Base-by-base conservation (phyloP, 257 asterid species). In the Ilex aquifolium region DNA sequence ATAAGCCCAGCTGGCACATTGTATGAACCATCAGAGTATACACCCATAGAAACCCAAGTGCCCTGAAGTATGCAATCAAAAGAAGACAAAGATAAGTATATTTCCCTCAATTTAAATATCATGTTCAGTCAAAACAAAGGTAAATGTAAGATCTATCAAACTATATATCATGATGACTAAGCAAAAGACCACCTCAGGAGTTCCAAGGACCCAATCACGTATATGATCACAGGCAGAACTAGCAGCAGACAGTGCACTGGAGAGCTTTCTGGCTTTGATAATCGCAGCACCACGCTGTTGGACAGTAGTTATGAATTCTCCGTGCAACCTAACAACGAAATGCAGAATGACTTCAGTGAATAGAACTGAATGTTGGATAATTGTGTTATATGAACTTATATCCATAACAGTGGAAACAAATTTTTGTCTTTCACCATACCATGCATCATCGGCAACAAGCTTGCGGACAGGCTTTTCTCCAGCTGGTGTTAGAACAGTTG, bases 281-380 rank as follows among this genome's bases (percentile, higher is more conserved):
- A 91, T 91, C 44, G 98, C 98, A 76, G 98, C 98, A 32, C 98
- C 98, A 62, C 98, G 95, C 52, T 91, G 98, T 64, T 91, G 98
- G 62, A 91, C 98, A 9, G 83, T 76, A 29, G 92, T 13, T 13
- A 91, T 91, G 82, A 91, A 91, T 61, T 88, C 98, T 6, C 82
- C 59, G 5, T 91, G 84, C 85, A 91, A 79, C 98, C 98, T 91
- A 62, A 15, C 10, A 62, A 64, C 16, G 49, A 63, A 52, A 56
- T 21, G 0, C 32, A 31, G 27, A 46, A 3, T 17, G 32, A 57
- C 49, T 16, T 29, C 40, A 13, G 32, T 53, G n/a, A 57, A 12
- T 5, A 30, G 6, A 32, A 49, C 16, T 11, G 13, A 44, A 13
- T 27, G 7, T 8, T 10, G 40, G 17, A 36, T 36, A 8, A 36